Conservation (phyloP, 805 yeast genomes). For the Spathaspora boniae region DNA sequence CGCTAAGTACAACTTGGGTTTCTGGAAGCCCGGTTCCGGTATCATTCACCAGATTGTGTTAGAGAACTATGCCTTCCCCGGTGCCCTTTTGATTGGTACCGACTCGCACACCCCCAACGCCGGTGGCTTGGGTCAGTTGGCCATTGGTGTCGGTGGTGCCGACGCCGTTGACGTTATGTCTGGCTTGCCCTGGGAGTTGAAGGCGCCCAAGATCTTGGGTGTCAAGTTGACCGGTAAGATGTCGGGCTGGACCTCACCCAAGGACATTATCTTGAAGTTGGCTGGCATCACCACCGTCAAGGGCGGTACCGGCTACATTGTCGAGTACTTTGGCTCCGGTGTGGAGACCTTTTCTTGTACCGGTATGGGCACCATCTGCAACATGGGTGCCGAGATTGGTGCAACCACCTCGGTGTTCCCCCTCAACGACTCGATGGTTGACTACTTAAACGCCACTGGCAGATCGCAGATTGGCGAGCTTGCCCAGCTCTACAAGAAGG, state of each 20-base stretch:
- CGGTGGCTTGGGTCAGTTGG: constrained; percentile 97
- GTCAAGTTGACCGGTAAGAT: constrained; percentile 89
- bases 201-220: constrained; percentile 95
- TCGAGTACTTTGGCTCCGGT: constrained; percentile 96
- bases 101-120: constrained; percentile 98
- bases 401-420: constrained; percentile 98
- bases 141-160: constrained; percentile 99
- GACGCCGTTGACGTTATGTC: constrained; percentile 98
- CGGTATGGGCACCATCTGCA: constrained; percentile 99
- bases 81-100: constrained; percentile 93
- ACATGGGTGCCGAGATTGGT: constrained; percentile 99
- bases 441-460: constrained; percentile 81
- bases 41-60: constrained; percentile 94
- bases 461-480: constrained; percentile 82
- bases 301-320: constrained; percentile 97
- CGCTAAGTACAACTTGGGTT: constrained; percentile 93
- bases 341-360: constrained; percentile 89
- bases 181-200: constrained; percentile 92
- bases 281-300: constrained; percentile 94
- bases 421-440: constrained; percentile 84
- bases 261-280: constrained; percentile 87
- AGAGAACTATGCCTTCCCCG: constrained; percentile 97
- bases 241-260: constrained; percentile 96
- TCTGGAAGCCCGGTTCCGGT: constrained; percentile 99
- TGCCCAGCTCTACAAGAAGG: constrained; percentile 62